A percentile compares a stretch with the other conserved stretches of the same genome.
Conservation (phyloP, 208 protist species). For the Trypanosoma caninum region DNA sequence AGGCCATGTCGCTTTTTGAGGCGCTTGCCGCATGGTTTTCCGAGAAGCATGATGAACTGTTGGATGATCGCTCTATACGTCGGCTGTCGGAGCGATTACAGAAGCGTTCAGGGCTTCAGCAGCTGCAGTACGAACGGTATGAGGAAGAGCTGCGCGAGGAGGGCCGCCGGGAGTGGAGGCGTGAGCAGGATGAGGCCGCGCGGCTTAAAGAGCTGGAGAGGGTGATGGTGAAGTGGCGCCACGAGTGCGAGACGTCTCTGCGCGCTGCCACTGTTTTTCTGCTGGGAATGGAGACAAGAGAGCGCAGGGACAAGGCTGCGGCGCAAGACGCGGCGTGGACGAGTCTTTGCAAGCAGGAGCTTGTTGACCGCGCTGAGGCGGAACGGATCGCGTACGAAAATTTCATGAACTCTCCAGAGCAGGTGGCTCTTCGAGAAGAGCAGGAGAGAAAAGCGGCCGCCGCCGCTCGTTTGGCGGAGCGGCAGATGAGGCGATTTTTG, state of each 20-base stretch:
- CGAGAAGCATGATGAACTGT: background rate
- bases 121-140: conserved; percentile 10
- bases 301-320: conserved; percentile 22
- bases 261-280: conserved; percentile 59
- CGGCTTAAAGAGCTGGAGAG: background rate
- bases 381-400: conserved; percentile 54
- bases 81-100: conserved; percentile 21
- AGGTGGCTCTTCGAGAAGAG: conserved; percentile 55
- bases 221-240: conserved; percentile 10
- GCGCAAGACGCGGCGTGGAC: conserved; percentile 25
- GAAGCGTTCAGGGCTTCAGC: conserved; percentile 1
- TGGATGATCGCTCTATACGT: background rate
- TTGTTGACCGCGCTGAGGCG: conserved; percentile 32
- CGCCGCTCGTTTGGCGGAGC: conserved; percentile 25
- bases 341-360: conserved; percentile 21
- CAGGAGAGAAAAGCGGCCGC: conserved; percentile 35
- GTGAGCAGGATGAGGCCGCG: conserved; percentile 22
- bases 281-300: conserved; percentile 34
- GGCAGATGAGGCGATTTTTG: conserved; percentile 32
- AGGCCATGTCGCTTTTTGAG: conserved; percentile 9
- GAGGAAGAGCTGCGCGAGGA: conserved; percentile 32
- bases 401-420: conserved; percentile 77
- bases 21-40: conserved; percentile 15
- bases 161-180: conserved; percentile 57
- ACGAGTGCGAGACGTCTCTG: conserved; percentile 26